A percentile compares a stretch with the other conserved stretches of the same genome.
These are phyloP conservation scores for Globisporangium paddicum DNA, from an alignment of 352 stramenopile genomes.

Conservation along the genomic window DNA sequence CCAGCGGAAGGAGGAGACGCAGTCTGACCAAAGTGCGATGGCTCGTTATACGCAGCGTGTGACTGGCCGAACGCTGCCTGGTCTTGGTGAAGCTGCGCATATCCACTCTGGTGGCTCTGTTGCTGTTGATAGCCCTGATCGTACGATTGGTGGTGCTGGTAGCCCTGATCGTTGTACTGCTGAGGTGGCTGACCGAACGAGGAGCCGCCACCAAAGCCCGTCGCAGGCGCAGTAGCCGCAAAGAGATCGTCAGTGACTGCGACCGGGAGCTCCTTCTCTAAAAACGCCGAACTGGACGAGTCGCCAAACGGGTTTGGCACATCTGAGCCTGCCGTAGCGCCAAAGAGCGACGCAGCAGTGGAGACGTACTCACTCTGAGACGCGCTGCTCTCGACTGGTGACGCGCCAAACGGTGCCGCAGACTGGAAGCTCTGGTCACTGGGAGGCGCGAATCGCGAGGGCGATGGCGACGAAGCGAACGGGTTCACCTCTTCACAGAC, in stretches of 20 bases:
- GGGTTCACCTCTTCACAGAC: constrained; percentile 30
- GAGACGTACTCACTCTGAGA: constrained; percentile 16
- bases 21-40: constrained; percentile 21
- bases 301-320: constrained; percentile 46
- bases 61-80: constrained; percentile 11
- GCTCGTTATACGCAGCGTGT: constrained; percentile 7
- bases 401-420: constrained; percentile 6
- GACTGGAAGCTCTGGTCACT: constrained; percentile 6
- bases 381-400: background rate
- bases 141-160: constrained; percentile 21
- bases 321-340: constrained; percentile 33
- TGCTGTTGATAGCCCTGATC: constrained; percentile 20
- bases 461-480: constrained; percentile 33
- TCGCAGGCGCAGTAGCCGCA: constrained; percentile 28
- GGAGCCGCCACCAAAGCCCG: constrained; percentile 22
- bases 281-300: constrained; percentile 18
- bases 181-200: constrained; percentile 26
- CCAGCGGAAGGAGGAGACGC: constrained; percentile 13
- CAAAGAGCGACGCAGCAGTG: constrained; percentile 62
- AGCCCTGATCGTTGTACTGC: constrained; percentile 24
- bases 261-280: constrained; percentile 47
- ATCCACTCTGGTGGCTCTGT: constrained; percentile 12
- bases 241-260: constrained; percentile 59
- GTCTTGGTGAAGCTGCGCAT: constrained; percentile 7
- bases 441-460: constrained; percentile 22